Percentiles rank a stretch among this genome's conserved stretches.
Conservation (phyloP, 2,329 filamentous ascomycete species). For the Sclerotinia nivalis region DNA sequence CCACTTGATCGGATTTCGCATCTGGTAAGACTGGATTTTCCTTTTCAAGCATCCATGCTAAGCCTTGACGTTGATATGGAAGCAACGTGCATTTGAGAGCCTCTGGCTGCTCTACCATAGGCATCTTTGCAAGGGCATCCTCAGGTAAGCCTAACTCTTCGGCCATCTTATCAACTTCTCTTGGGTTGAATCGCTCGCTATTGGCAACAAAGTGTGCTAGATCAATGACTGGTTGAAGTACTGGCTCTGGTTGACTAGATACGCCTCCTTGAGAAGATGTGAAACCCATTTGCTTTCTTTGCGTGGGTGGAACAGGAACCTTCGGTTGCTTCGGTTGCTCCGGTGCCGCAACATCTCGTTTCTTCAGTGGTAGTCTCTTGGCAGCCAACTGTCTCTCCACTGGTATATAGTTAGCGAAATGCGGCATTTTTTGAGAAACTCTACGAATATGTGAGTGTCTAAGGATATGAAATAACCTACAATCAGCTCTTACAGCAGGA, state of each 20-base stretch:
- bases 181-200: conserved; percentile 65
- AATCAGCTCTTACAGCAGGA: conserved; percentile 49
- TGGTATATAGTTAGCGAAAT: not conserved
- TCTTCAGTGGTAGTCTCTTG: conserved; percentile 28
- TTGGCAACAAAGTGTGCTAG: conserved; percentile 60
- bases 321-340: conserved; percentile 53
- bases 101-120: conserved; percentile 67
- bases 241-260: conserved; percentile 25
- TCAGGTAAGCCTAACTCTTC: conserved; percentile 56
- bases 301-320: conserved; percentile 55
- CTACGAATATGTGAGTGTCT: not conserved
- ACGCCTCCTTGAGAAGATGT: conserved; percentile 32
- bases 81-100: conserved; percentile 67
- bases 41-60: conserved; percentile 78
- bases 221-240: conserved; percentile 29
- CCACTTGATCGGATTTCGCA: conserved; percentile 57
- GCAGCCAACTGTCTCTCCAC: conserved; percentile 7
- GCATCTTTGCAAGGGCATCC: conserved; percentile 68
- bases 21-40: conserved; percentile 69
- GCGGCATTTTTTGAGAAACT: not conserved
- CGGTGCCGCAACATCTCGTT: conserved; percentile 42
- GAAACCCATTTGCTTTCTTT: conserved; percentile 38
- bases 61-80: conserved; percentile 75
- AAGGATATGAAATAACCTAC: conserved; percentile 6
- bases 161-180: conserved; percentile 70